phyloP scores from a whole-genome alignment of 768 basidiomycete genomes.

The Auriscalpium vulgare region DNA sequence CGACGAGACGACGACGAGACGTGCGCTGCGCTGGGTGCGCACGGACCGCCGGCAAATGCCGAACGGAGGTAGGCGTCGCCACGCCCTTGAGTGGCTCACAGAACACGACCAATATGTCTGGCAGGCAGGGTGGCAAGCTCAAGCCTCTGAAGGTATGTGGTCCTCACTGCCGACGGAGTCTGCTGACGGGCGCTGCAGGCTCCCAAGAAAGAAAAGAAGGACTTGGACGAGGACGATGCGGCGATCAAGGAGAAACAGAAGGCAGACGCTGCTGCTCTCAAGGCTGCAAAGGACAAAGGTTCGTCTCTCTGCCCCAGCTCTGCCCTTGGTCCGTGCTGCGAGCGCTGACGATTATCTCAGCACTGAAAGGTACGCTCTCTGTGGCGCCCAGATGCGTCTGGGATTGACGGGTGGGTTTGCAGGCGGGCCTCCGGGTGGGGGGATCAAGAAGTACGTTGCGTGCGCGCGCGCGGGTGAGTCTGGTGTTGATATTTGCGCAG shows the following conservation, averaged over 20 bases:
- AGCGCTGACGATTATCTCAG: conserved; percentile 23
- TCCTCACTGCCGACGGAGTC: neutral
- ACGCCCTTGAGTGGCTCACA: neutral
- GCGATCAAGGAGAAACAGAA: conserved; percentile 76
- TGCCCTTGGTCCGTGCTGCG: neutral
- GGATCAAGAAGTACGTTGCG: conserved; percentile 76
- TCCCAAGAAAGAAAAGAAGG: conserved; percentile 76
- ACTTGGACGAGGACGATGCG: conserved; percentile 58
- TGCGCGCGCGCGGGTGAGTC: neutral
- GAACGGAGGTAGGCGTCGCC: no score
- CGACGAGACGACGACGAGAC: no score
- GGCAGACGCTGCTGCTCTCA: conserved; percentile 63
- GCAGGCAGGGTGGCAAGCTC: conserved; percentile 76
- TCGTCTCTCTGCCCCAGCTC: conserved; percentile 14
- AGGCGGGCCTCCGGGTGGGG: conserved; percentile 67
- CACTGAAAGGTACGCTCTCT: conserved; percentile 42
- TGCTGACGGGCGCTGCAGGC: conserved; percentile 37
- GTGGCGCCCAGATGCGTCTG: neutral
- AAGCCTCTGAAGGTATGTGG: conserved; percentile 74
- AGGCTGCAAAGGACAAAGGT: conserved; percentile 71
- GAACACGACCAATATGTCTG: conserved; percentile 37
- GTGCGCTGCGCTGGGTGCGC: no score
- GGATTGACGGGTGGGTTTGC: neutral
- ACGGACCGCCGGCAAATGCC: no score
- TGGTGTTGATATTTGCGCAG: conserved; percentile 24